Evolutionary conservation across 495 filamentous ascomycete species (phyloP).

Genomic region (Penicillium lagena): DNA sequence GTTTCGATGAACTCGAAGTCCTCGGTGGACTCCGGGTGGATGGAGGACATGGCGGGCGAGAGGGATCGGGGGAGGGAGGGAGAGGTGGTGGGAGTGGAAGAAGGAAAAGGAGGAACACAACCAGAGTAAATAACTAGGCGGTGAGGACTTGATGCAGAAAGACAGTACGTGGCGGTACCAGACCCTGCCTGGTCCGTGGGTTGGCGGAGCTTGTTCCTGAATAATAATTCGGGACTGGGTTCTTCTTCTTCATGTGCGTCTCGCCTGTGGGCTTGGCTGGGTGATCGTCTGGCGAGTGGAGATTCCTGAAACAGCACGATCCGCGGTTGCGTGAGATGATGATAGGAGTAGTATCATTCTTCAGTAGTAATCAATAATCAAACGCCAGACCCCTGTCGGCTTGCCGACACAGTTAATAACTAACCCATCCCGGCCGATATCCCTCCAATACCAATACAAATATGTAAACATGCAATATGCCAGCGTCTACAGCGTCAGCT

Average conservation of each 20-base stretch:
- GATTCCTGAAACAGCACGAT: conserved; percentile 19
- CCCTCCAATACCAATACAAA: not conserved
- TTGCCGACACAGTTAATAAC: not conserved
- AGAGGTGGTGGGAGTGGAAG: not conserved
- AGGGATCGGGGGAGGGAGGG: conserved; percentile 17
- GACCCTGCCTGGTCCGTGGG: conserved; percentile 1
- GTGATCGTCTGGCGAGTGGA: conserved; percentile 19
- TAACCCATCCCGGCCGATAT: not conserved
- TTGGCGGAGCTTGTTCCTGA: not conserved
- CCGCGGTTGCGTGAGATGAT: conserved; percentile 6
- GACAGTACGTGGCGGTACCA: conserved; percentile 4
- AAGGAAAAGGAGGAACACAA: conserved; percentile 14
- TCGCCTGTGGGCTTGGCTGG: conserved; percentile 8
- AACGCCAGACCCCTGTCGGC: not conserved
- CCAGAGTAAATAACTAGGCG: conserved; percentile 19
- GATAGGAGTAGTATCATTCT: too few relatives aligned
- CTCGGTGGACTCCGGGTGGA: conserved; percentile 48
- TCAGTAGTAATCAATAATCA: too few relatives aligned
- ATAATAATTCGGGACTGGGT: too few relatives aligned
- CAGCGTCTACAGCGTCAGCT: conserved; percentile 31
- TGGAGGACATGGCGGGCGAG: conserved; percentile 36
- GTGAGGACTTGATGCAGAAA: conserved; percentile 9
- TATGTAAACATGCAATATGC: not conserved
- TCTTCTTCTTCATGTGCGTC: conserved; percentile 4
- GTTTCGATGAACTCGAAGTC: conserved; percentile 66